Conservation (phyloP, 257 asterid species). For the Solanum virginianum region DNA sequence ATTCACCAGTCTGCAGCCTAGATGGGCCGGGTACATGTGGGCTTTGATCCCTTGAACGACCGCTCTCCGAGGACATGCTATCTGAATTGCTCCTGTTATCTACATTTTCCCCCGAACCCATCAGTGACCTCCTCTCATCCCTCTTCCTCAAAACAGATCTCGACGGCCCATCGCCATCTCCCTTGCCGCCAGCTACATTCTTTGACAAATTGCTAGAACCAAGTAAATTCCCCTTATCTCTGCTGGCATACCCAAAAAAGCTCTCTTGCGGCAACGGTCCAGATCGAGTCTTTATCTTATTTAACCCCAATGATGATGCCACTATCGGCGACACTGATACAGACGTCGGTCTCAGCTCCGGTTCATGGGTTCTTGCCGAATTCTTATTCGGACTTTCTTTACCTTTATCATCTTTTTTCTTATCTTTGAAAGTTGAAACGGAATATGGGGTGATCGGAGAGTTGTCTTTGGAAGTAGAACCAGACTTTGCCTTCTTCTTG, state of each 20-base stretch:
- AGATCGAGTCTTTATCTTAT: slow-evolving; percentile 97
- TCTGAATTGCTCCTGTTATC: slow-evolving; percentile 62
- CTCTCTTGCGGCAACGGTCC: slow-evolving; percentile 99
- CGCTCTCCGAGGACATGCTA: slow-evolving; percentile 58
- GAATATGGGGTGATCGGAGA: slow-evolving; percentile 42
- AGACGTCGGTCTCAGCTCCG: slow-evolving; percentile 12
- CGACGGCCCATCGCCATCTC: slow-evolving; percentile 10
- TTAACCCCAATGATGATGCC: slow-evolving; percentile 95
- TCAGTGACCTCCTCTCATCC: slow-evolving; percentile 1
- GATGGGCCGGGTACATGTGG: slow-evolving; percentile 55
- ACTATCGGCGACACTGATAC: slow-evolving; percentile 69
- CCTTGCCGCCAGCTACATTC: slow-evolving; percentile 24
- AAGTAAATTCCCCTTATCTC: slow-evolving; percentile 56
- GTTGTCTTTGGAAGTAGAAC: slow-evolving; percentile 34
- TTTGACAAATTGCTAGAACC: slow-evolving; percentile 81
- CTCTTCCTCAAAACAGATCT: slow-evolving; percentile 8
- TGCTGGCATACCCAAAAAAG: slow-evolving; percentile 64
- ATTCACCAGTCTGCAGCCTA: slow-evolving; percentile 61
- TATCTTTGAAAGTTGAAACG: neutral
- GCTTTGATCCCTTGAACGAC: slow-evolving; percentile 65
- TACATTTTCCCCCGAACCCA: slow-evolving; percentile 6
- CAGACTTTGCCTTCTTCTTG: slow-evolving; percentile 58
- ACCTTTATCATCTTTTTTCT: slow-evolving; percentile 37
- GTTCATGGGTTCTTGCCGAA: neutral
- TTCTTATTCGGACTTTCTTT: slow-evolving; percentile 22